phyloP scores from a whole-genome alignment of 371 early-diverging fungal genomes.

The Circinella minor region DNA sequence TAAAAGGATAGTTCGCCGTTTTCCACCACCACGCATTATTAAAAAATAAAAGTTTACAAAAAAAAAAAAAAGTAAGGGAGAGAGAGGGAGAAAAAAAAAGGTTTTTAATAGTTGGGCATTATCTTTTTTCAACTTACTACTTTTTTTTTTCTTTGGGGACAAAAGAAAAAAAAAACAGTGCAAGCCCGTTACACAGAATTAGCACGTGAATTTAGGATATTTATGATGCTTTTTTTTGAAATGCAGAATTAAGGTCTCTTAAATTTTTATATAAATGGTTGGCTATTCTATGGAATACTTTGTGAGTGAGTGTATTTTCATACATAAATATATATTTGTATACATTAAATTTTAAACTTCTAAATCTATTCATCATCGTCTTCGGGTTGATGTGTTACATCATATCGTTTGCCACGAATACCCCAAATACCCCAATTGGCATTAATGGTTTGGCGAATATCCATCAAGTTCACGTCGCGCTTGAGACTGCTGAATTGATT shows the following conservation, averaged over 20 bases:
- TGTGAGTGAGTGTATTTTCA: too few species aligned
- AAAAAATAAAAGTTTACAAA: conserved; percentile 3
- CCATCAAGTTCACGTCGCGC: conserved; percentile 75
- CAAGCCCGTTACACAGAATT: not conserved
- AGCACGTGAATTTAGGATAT: not conserved
- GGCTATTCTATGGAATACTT: too few species aligned
- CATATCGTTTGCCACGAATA: conserved; percentile 85
- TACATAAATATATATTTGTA: too few species aligned
- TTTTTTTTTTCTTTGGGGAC: conserved; percentile 2
- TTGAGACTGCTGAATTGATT: conserved; percentile 79
- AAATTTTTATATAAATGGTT: too few species aligned
- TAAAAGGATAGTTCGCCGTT: not conserved
- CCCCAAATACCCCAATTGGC: conserved; percentile 87
- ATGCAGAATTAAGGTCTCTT: too few species aligned
- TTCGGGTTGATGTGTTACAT: conserved; percentile 61
- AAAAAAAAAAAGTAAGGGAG: conserved; percentile 12
- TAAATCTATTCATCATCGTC: conserved; percentile 27
- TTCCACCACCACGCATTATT: not conserved
- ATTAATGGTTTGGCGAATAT: conserved; percentile 74
- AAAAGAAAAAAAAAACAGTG: not conserved
- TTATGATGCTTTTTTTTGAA: too few species aligned
- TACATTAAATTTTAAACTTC: too few species aligned
- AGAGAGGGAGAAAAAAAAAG: conserved; percentile 9
- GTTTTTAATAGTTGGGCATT: not conserved
- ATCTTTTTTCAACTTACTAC: not conserved